A percentile compares a stretch with the other conserved stretches of the same genome.
These are phyloP conservation scores for Nakataea oryzae DNA, from an alignment of 2,329 filamentous ascomycete genomes.

Conservation along the genomic window DNA sequence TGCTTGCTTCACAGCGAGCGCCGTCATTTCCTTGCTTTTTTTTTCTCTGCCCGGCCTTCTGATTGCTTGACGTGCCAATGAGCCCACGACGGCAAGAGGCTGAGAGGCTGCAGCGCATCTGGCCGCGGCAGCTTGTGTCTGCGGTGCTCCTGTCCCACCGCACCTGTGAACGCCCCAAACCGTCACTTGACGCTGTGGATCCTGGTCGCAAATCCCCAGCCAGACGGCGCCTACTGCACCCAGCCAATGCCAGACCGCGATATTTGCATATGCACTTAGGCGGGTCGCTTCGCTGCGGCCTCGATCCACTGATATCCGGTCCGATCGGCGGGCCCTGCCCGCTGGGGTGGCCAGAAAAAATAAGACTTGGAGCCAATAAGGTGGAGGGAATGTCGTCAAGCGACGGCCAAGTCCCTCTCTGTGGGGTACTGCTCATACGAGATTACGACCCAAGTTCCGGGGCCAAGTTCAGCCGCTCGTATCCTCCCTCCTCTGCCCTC, in stretches of 20 bases:
- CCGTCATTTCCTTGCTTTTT: background rate
- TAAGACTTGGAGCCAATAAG: background rate
- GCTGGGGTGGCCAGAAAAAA: background rate
- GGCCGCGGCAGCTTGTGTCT: too few relatives aligned
- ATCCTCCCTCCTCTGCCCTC: too few relatives aligned
- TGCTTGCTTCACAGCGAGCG: too few relatives aligned
- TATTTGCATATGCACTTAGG: background rate
- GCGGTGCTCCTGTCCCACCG: background rate
- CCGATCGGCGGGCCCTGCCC: background rate
- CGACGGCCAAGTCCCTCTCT: background rate
- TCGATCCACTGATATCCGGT: background rate
- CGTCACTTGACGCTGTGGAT: background rate
- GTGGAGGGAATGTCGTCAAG: background rate
- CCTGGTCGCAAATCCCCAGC: background rate
- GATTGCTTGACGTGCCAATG: background rate
- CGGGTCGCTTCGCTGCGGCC: background rate
- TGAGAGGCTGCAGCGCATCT: background rate
- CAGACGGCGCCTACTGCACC: too few relatives aligned
- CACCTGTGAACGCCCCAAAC: background rate
- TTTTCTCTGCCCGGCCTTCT: background rate
- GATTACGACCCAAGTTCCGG: background rate
- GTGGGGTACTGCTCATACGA: background rate
- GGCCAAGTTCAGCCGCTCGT: too few relatives aligned
- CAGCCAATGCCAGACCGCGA: background rate
- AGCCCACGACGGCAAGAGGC: background rate